Evolutionary conservation across 805 yeast species (phyloP).

Genomic region (Lipomyces sp.): DNA sequence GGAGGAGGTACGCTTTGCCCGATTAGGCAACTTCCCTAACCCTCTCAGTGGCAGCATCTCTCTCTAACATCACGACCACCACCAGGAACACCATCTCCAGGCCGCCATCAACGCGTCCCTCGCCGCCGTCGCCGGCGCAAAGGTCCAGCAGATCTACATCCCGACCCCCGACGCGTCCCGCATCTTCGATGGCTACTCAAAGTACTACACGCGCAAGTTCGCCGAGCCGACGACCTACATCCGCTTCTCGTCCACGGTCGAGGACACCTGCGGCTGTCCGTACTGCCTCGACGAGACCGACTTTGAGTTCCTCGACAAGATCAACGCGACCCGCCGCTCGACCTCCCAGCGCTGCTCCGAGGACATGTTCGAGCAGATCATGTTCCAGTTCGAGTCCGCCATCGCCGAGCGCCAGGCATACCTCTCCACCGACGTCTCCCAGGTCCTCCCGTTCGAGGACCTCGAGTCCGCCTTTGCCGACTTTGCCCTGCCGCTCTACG

Average conservation of each 20-base stretch:
- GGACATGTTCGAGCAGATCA: slow-evolving; percentile 78
- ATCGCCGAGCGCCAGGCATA: slow-evolving; percentile 85
- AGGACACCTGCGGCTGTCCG: slow-evolving; percentile 81
- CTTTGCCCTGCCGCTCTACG: slow-evolving; percentile 10
- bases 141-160: slow-evolving; percentile 63
- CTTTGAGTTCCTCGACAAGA: slow-evolving; percentile 56
- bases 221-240: slow-evolving; percentile 74
- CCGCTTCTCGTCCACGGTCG: slow-evolving; percentile 91
- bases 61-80: too few species aligned
- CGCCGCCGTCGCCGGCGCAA: slow-evolving; percentile 52
- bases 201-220: slow-evolving; percentile 67
- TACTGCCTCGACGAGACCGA: slow-evolving; percentile 91
- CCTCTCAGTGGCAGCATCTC: neutral
- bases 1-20: slow-evolving; percentile 54
- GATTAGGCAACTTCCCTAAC: neutral
- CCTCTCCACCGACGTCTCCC: slow-evolving; percentile 76
- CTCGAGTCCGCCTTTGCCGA: slow-evolving; percentile 41
- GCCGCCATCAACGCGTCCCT: slow-evolving; percentile 81
- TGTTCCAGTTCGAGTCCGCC: slow-evolving; percentile 68
- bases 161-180: slow-evolving; percentile 89
- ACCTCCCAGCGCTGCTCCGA: slow-evolving; percentile 53
- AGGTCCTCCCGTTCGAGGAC: slow-evolving; percentile 68
- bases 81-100: slow-evolving; percentile 94
- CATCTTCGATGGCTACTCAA: slow-evolving; percentile 52
- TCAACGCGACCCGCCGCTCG: slow-evolving; percentile 39